phyloP scores from a whole-genome alignment of 371 early-diverging fungal genomes.

The Syncephalis fuscata region DNA sequence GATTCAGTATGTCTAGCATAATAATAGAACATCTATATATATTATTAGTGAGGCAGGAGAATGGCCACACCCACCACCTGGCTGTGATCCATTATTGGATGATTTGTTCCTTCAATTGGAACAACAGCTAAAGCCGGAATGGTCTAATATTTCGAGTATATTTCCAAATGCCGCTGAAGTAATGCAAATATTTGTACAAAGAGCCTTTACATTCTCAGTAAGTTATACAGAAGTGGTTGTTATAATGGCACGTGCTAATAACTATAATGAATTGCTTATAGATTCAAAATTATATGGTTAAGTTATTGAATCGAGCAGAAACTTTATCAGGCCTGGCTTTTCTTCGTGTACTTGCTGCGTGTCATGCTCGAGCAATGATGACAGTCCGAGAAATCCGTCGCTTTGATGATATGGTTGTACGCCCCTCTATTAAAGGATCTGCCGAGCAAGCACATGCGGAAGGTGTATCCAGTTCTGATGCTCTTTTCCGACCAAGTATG shows the following conservation, averaged over 20 bases:
- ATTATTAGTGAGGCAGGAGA: background rate
- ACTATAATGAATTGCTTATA: conserved; percentile 9
- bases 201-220: conserved; percentile 92
- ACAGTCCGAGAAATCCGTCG: conserved; percentile 56
- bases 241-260: background rate
- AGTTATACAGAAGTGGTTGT: conserved; percentile 1
- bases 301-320: conserved; percentile 48
- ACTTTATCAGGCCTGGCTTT: conserved; percentile 53
- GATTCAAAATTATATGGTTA: conserved; percentile 79
- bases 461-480: background rate
- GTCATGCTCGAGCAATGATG: conserved; percentile 56
- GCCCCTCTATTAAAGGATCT: background rate
- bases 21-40: background rate
- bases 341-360: conserved; percentile 54
- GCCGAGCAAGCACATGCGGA: background rate
- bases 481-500: conserved; percentile 21
- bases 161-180: conserved; percentile 86
- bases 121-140: conserved; percentile 66
- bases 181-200: conserved; percentile 81
- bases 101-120: conserved; percentile 71
- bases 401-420: conserved; percentile 15
- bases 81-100: conserved; percentile 56
- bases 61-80: conserved; percentile 19
- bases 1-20: background rate
- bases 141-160: conserved; percentile 71